Base-by-base conservation (phyloP, 208 protist genomes). In the Trypanosoma lewisi region DNA sequence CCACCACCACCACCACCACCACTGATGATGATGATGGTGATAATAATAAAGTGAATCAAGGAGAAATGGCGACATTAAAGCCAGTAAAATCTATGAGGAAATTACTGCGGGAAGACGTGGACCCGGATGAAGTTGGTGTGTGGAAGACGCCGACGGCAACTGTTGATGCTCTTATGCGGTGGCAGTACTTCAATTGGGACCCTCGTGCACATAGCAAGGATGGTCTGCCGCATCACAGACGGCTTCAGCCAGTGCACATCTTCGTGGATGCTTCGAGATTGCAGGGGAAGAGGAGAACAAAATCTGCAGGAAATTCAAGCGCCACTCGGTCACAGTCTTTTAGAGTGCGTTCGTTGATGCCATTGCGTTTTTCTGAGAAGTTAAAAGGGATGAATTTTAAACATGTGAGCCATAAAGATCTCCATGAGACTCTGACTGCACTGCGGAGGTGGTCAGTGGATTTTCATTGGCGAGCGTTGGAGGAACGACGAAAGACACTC, bases 171-270 rank as follows among this genome's bases (percentile, higher is more conserved):
- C 66, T 93, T 25, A 70, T 96, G 61, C 82, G 84, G 14, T 93
- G 87, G 85, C 77, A 88, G 42, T 92, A 93, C 70, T 70, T 66
- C 45, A 77, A 74, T 12, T 82, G 82, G 52, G 89, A 96, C 59
- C 89, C 89, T 4, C 82, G 89, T 19, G 87, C 86, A 23, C 89
- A 96, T 69, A 79, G 57, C 75, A 53, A 75, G 33, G 89, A 96
- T 75, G 75, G 69, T 1, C 19, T 93, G 39, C 80, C 81, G 12
- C 89, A 95, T 53, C 50, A 76, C 25, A 49, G 75, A 47, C 73
- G 89, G 19, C 63, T 53, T 0, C 63, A 91, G 25, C 63, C 78
- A 0, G 62, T 93, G 14, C 56, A 87, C 19, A 48, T 92, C 3
- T 78, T 95, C 48, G 65, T 89, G 16, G 89, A 95, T 56, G 73